phyloP scores from a whole-genome alignment of 2,329 filamentous ascomycete genomes.

The Aureobasidium subglaciale region DNA sequence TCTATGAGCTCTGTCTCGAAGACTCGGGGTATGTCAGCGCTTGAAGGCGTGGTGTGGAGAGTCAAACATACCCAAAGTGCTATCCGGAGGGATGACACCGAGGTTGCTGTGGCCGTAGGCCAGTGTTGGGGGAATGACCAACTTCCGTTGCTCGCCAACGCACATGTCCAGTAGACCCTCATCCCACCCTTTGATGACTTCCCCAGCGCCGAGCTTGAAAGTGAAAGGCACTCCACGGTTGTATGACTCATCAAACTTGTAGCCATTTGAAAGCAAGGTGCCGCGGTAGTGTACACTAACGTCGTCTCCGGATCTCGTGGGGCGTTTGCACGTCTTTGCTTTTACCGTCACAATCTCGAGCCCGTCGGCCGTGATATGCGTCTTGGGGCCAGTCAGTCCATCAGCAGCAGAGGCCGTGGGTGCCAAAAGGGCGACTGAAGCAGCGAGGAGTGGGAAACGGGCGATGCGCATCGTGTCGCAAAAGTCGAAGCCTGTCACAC shows the following conservation, averaged over 20 bases:
- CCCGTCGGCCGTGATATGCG: conserved; percentile 4
- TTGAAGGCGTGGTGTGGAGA: background rate
- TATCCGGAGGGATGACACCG: conserved; percentile 68
- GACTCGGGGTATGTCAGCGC: conserved; percentile 31
- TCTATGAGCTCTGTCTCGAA: conserved; percentile 88
- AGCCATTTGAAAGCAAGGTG: conserved; percentile 51
- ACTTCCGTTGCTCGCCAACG: conserved; percentile 79
- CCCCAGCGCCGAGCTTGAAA: conserved; percentile 71
- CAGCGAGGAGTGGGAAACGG: background rate
- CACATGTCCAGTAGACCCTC: conserved; percentile 89
- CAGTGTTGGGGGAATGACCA: conserved; percentile 82
- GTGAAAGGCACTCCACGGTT: conserved; percentile 66
- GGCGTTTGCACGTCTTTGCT: conserved; percentile 37
- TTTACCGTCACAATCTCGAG: conserved; percentile 38
- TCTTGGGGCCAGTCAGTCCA: background rate
- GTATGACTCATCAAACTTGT: conserved; percentile 79
- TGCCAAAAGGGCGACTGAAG: background rate
- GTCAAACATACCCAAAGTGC: conserved; percentile 53
- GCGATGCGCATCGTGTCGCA: background rate
- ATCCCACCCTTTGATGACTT: conserved; percentile 95
- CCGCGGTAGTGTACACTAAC: conserved; percentile 46
- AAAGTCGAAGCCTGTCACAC: background rate
- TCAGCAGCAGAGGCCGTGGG: background rate
- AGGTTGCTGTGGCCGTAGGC: conserved; percentile 71
- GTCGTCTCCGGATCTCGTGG: conserved; percentile 39